Evolutionary conservation across 2,329 filamentous ascomycete genomes (phyloP).

Genomic region (Chaetomium olivaceum): DNA sequence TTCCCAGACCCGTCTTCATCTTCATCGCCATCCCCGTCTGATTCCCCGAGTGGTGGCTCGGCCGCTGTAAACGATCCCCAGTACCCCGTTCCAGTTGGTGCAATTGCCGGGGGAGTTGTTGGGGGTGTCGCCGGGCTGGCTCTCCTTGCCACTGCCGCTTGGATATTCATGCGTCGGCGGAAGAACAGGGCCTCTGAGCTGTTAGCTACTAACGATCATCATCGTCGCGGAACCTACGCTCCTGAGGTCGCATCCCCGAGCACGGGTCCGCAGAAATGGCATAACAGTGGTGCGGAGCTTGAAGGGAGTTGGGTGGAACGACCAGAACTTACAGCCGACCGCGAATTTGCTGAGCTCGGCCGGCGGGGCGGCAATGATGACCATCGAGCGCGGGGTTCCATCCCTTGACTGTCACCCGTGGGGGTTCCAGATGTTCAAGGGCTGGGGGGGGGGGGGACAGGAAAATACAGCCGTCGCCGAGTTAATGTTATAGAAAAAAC

Average conservation of each 20-base stretch:
- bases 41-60: background rate
- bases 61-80: background rate
- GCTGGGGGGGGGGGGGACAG: too few species aligned
- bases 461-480: too few species aligned
- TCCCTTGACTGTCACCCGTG: too few species aligned
- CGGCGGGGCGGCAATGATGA: too few species aligned
- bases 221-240: background rate
- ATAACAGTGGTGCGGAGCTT: background rate
- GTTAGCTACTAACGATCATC: too few species aligned
- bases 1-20: background rate
- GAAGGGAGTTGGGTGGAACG: background rate
- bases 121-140: constrained; percentile 23
- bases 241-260: background rate
- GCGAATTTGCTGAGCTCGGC: background rate
- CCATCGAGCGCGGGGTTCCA: too few species aligned
- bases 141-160: constrained; percentile 13
- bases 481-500: too few species aligned
- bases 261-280: background rate
- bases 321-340: background rate
- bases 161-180: constrained; percentile 22
- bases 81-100: constrained; percentile 7
- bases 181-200: background rate
- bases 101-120: constrained; percentile 26
- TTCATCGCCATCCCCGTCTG: background rate
- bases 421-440: too few species aligned